Conservation (phyloP, 805 yeast species). For the Starmera quercuum region DNA sequence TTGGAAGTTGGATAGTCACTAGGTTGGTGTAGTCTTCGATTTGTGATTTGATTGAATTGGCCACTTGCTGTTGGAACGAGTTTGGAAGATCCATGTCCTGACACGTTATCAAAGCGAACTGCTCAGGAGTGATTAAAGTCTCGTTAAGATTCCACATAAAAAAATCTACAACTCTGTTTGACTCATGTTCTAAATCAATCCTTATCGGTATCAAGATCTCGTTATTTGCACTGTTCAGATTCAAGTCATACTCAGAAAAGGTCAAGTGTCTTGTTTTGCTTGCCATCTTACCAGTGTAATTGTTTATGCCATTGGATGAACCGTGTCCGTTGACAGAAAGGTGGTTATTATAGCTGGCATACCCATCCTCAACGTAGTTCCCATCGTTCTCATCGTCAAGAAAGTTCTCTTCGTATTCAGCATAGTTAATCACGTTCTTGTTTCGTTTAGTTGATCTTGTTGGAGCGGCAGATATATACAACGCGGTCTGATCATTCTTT, state of each 20-base stretch:
- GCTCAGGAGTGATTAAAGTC: constrained; percentile 74
- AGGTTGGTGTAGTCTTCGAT: constrained; percentile 65
- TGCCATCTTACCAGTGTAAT: constrained; percentile 15
- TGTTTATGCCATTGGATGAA: constrained; percentile 2
- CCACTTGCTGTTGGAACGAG: constrained; percentile 52
- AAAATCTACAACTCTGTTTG: constrained; percentile 79
- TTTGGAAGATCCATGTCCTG: constrained; percentile 77
- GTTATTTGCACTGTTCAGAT: constrained; percentile 32
- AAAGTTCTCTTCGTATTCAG: constrained; percentile 66
- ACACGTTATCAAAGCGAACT: constrained; percentile 75
- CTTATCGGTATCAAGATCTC: constrained; percentile 82
- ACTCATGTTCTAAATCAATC: constrained; percentile 78
- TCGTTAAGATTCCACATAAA: constrained; percentile 90
- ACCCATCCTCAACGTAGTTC: constrained; percentile 11
- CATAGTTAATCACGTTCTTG: constrained; percentile 65
- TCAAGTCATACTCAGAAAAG: constrained; percentile 17
- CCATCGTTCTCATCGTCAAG: constrained; percentile 41
- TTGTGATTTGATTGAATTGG: constrained; percentile 70
- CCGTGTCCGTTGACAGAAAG: constrained; percentile 1
- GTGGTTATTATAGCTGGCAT: not conserved
- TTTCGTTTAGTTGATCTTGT: constrained; percentile 75
- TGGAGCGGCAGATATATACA: constrained; percentile 66
- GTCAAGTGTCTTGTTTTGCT: constrained; percentile 17
- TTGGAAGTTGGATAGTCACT: constrained; percentile 60
- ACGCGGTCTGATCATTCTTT: constrained; percentile 64